Evolutionary conservation across 1,139 yeast genomes (phyloP), one percentile per base, ranked within the genome.

Genomic region (Debaryomyces sp.): DNA sequence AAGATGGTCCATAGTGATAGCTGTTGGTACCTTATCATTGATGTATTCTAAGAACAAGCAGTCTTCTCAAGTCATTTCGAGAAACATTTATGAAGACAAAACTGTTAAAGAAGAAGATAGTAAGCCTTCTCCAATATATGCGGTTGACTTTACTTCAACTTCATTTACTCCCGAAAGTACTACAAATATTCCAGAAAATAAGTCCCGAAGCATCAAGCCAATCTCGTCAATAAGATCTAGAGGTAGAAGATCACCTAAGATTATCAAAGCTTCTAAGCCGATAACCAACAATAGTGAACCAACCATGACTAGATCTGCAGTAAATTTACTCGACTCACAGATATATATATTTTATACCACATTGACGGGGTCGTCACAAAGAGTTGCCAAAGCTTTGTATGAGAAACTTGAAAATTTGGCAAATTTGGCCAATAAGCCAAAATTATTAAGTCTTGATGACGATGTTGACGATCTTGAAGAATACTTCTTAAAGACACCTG

Each of bases 401-500:
- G 75, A 78, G 1, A 67, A 68, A 32, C 64, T 78, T 21, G 35
- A 46, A 8, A 59, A 62, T 22, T 50, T 77, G 30, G 62, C 58
- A 3, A 74, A 64, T 1, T 61, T 82, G 50, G 57, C 58, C 5
- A 61, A 64, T 5, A 63, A 68, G n/a, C 87, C 94, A 5, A 77
- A 73, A 46, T 62, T 89, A 38, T 57, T 85, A 46, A 87, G 89
- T 63, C 68, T 91, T 46, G 87, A 82, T 56, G 96, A 91, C 60
- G 96, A 91, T 59, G 74, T 92, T 18, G 89, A 86, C 54, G 97
- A 91, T 65, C 70, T 89, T 49, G 97, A 91, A 60, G 87, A 88
- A 50, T 91, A 82, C 66, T 91, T 91, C 66, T 75, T 89, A 42
- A 77, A 82, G 43, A 83, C 86, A 12, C 89, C 90, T 6, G 56